Percentiles rank a stretch among this genome's conserved stretches.
Conservation (phyloP, 2,329 filamentous ascomycete species). For the Akanthomyces muscarius region DNA sequence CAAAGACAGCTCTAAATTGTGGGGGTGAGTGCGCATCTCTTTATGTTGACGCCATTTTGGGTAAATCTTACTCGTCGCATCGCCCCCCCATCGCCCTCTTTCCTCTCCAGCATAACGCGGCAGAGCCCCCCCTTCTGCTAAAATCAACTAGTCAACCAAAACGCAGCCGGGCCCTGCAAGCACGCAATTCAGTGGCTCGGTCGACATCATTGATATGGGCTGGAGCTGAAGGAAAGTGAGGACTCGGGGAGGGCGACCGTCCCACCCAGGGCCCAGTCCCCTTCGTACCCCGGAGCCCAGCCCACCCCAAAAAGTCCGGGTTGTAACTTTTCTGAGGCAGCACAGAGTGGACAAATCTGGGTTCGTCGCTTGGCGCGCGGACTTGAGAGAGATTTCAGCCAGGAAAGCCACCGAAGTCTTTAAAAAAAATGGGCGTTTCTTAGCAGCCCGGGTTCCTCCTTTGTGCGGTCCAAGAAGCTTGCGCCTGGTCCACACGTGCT, state of each 20-base stretch:
- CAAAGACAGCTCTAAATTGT: constrained; percentile 9
- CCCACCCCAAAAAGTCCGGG: neutral
- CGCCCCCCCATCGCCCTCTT: neutral
- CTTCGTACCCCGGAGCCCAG: neutral
- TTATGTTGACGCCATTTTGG: constrained; percentile 19
- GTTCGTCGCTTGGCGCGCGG: constrained; percentile 14
- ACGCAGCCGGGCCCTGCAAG: neutral
- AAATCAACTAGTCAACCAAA: neutral
- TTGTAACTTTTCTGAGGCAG: neutral
- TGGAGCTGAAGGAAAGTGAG: neutral
- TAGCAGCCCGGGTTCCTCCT: neutral
- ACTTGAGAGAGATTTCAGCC: neutral
- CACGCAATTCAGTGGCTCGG: constrained; percentile 19
- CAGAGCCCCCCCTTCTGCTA: neutral
- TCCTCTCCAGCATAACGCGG: neutral
- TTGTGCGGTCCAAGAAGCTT: constrained; percentile 7
- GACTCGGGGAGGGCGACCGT: neutral
- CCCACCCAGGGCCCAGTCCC: neutral
- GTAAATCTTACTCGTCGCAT: constrained; percentile 18
- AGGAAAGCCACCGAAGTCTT: neutral
- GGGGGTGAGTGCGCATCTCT: constrained; percentile 1
- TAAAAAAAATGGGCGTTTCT: constrained; percentile 8
- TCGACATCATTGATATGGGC: constrained; percentile 14
- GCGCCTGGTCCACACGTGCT: constrained; percentile 15
- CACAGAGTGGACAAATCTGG: neutral